Base-by-base conservation (phyloP, 1,284 basidiomycete species). In the Mycena citricolor region DNA sequence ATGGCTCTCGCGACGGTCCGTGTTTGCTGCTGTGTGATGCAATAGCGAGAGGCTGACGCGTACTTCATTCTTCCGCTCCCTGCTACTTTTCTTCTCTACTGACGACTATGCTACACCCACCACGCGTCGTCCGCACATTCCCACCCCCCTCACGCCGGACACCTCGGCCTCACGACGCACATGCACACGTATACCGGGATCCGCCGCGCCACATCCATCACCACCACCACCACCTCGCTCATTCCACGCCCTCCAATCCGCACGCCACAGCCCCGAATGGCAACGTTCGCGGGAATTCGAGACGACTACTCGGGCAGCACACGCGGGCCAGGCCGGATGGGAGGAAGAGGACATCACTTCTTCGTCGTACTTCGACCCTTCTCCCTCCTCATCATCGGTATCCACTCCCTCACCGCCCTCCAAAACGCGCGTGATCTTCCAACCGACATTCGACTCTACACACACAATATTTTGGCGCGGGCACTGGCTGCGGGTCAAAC, bases 221-320 rank as follows among this genome's bases (percentile, higher is more conserved):
- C n/a, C n/a, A n/a, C n/a, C n/a, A n/a, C n/a, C n/a, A n/a, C n/a
- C n/a, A n/a, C n/a, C n/a, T n/a, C n/a, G n/a, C n/a, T n/a, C n/a
- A n/a, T n/a, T n/a, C n/a, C n/a, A 35, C 22, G 8, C 21, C 28
- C 14, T 5, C 36, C 8, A 5, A 21, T 16, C 24, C 22, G 19
- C 23, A 22, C 33, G 19, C 19, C 11, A n/a, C 36, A 51, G 49
- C 34, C 85, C 86, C 35, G 86, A 88, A 63, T 89, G 86, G 86
- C 85, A 88, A 58, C 80, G 86, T 33, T 87, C 85, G 10, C 77
- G 86, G 43, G 86, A 90, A 64, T 89, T 90, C 51, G 86, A 90
- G 66, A 88, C 86, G 1, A 90, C 86, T 8, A 89, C 86, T 8
- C 78, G 84, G 29, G 75, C 79, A 7, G 46, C 51, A 14, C 51